A percentile compares a stretch with the other conserved stretches of the same genome.
Evolutionary conservation across 441 rosid genomes (phyloP).

Genomic region (Erysimum cheiri): DNA sequence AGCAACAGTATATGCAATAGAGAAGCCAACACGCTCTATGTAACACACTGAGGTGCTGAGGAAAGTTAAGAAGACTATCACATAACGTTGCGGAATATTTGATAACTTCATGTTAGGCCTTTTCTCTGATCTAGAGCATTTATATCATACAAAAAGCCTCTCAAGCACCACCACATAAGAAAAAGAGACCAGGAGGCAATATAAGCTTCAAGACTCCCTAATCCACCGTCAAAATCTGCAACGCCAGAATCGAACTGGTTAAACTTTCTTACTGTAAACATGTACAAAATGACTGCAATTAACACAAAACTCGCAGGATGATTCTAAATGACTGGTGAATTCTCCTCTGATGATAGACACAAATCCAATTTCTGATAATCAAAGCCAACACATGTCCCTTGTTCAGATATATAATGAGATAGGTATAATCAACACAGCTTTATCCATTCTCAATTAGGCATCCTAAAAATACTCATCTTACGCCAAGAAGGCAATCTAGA

Average conservation of each 20-base stretch:
- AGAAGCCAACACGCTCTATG: slow-evolving; percentile 94
- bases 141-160: slow-evolving; percentile 28
- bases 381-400: background rate
- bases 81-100: slow-evolving; percentile 76
- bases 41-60: slow-evolving; percentile 87
- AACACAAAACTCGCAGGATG: slow-evolving; percentile 3
- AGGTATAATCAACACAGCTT: background rate
- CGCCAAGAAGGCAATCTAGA: background rate
- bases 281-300: slow-evolving; percentile 3
- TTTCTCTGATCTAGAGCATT: slow-evolving; percentile 34
- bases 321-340: background rate
- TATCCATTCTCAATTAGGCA: background rate
- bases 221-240: slow-evolving; percentile 28
- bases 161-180: slow-evolving; percentile 43
- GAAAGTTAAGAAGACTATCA: slow-evolving; percentile 83
- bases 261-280: background rate
- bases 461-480: background rate
- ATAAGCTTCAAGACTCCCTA: slow-evolving; percentile 19
- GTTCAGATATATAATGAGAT: background rate
- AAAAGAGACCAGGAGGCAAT: slow-evolving; percentile 15
- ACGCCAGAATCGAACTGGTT: slow-evolving; percentile 1
- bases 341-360: background rate
- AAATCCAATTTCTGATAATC: slow-evolving; percentile 2
- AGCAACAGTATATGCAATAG: slow-evolving; percentile 89
- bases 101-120: slow-evolving; percentile 54